Evolutionary conservation across 2,329 filamentous ascomycete genomes (phyloP), one percentile per base, ranked within the genome.

Genomic region (Myrmaecium sp.): DNA sequence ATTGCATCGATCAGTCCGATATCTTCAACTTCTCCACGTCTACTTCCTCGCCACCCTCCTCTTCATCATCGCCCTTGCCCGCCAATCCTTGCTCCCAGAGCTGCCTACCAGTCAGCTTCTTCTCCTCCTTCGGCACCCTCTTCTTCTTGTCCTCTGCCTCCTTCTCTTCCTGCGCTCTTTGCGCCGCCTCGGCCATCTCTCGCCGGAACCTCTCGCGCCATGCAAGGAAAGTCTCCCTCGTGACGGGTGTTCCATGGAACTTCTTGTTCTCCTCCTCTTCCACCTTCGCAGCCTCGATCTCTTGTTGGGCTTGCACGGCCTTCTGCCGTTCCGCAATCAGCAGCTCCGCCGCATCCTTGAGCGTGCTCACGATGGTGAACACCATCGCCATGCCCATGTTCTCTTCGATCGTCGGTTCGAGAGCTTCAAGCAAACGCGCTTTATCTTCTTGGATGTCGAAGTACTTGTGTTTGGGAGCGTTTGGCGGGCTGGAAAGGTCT

Each of bases 311-410:
- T 38, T 69, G 56, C 10, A 62, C 66, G 6, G 62, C 76, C 31
- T 70, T 69, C 43, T 73, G 69, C 23, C 89, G 73, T 35, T 82
- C 72, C 10, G 64, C 55, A 38, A 95, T 72, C 31, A 98, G 66
- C 39, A 74, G 65, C 58, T 98, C 89, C n/a, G 84, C 86, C 27
- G 69, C 65, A 32, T 98, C 89, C 49, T 94, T 95, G 33, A 98
- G 58, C 0, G 77, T 71, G 9, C 78, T 81, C 28, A 91, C 77
- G 14, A 98, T 60, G 0, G 86, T 82, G 54, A 95, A 98, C 2
- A 98, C 60, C 89, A 98, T 98, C 29, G 83, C 80, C 76, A 95
- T 95, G 35, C 89, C 89, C 32, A 95, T 57, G 40, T 84, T 95
- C 52, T 98, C 89, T 48, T 89, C 74, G 18, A 94, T 77, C 0